Evolutionary conservation across 805 yeast species (phyloP).

Genomic region (Saturnispora zaruensis): DNA sequence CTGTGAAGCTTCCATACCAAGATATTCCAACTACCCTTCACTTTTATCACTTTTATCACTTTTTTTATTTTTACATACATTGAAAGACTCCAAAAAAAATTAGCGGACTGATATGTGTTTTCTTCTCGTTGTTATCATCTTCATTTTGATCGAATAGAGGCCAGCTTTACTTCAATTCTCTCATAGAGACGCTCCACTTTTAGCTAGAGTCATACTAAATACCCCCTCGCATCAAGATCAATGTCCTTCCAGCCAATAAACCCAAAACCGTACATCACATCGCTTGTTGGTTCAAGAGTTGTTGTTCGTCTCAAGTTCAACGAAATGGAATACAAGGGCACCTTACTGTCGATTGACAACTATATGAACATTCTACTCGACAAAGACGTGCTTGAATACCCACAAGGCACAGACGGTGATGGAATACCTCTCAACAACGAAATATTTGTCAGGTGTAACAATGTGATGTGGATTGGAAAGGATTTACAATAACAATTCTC

Average conservation of each 20-base stretch:
- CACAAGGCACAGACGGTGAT: constrained; percentile 36
- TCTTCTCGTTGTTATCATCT: background rate
- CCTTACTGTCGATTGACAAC: constrained; percentile 70
- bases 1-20: too few relatives aligned
- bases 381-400: constrained; percentile 39
- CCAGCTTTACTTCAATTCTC: background rate
- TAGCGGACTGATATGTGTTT: background rate
- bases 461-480: constrained; percentile 69
- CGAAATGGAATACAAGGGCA: constrained; percentile 78
- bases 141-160: background rate
- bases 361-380: constrained; percentile 84
- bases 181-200: too few relatives aligned
- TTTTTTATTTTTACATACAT: too few relatives aligned
- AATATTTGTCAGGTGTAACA: constrained; percentile 82
- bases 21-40: too few relatives aligned
- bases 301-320: constrained; percentile 85
- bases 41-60: too few relatives aligned
- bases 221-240: background rate
- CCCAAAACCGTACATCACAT: constrained; percentile 84
- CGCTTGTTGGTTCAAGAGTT: constrained; percentile 62
- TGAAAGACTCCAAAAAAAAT: too few relatives aligned
- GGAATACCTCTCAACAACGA: constrained; percentile 35
- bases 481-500: constrained; percentile 27
- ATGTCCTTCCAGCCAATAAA: constrained; percentile 57
- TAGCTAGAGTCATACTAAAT: too few relatives aligned